Percentiles rank a stretch among this genome's conserved stretches.
phyloP scores from a whole-genome alignment of 331 rosid genomes.

The Acacia pycnantha region DNA sequence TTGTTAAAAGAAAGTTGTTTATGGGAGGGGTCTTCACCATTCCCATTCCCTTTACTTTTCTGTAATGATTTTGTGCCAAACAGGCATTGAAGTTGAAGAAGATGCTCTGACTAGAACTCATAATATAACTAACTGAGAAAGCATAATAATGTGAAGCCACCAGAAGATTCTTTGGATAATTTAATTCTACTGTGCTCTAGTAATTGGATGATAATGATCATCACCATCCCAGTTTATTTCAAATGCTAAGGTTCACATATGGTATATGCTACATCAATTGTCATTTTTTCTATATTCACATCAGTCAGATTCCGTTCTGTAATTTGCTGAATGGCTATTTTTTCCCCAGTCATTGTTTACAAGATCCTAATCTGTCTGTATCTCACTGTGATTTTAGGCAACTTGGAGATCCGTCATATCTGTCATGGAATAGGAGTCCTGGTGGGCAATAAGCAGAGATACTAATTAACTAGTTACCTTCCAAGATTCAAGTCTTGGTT shows the following conservation, averaged over 20 bases:
- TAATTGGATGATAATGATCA: neutral
- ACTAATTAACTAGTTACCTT: neutral
- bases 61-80: neutral
- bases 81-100: neutral
- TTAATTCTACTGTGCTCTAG: neutral
- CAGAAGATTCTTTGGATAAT: neutral
- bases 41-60: neutral
- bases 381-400: slow-evolving; percentile 50
- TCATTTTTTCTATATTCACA: neutral
- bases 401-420: slow-evolving; percentile 94
- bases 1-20: neutral
- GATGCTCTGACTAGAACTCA: neutral
- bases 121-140: neutral
- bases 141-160: neutral
- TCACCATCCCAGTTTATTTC: neutral
- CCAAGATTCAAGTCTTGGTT: slow-evolving; percentile 23
- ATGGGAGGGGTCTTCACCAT: neutral
- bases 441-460: slow-evolving; percentile 61
- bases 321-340: neutral
- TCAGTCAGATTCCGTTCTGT: neutral
- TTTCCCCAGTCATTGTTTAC: neutral
- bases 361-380: slow-evolving; percentile 8
- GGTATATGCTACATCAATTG: neutral
- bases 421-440: slow-evolving; percentile 92
- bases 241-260: neutral